Evolutionary conservation across 2,329 filamentous ascomycete genomes (phyloP).

Genomic region (Trichoderma sp.): DNA sequence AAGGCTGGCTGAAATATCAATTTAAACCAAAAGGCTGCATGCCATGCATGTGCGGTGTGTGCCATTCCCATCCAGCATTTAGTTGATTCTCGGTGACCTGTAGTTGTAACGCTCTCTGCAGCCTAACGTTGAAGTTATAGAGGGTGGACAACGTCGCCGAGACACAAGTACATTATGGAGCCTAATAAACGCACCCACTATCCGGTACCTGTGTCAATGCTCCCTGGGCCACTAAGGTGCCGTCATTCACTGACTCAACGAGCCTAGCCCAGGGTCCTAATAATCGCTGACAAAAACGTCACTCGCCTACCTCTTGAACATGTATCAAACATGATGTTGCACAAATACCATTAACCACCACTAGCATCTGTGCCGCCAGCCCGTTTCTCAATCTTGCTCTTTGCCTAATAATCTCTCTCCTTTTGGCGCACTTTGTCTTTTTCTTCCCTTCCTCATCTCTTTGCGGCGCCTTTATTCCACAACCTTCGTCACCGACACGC

Average conservation of each 20-base stretch:
- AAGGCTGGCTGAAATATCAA: not conserved
- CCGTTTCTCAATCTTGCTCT: slow-evolving; percentile 8
- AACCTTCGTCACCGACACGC: slow-evolving; percentile 7
- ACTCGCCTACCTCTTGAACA: not conserved
- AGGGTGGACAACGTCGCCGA: not conserved
- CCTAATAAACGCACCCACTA: not conserved
- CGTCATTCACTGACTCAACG: not conserved
- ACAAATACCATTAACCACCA: slow-evolving; percentile 9
- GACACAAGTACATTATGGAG: not conserved
- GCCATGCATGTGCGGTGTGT: not conserved
- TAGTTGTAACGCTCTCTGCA: not conserved
- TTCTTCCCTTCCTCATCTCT: slow-evolving; percentile 1
- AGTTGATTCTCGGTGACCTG: not conserved
- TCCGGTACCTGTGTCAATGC: not conserved
- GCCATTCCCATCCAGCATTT: not conserved
- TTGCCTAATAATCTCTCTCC: slow-evolving; percentile 14
- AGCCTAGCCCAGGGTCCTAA: slow-evolving; percentile 5
- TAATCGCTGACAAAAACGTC: slow-evolving; percentile 13
- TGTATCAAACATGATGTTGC: not conserved
- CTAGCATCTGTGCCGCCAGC: slow-evolving; percentile 5
- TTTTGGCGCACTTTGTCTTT: not conserved
- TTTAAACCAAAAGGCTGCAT: not conserved
- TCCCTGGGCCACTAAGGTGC: not conserved
- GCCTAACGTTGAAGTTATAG: not conserved
- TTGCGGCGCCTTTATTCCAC: not conserved